Conservation (phyloP, 2,329 filamentous ascomycete genomes). For the Alternaria sp. region DNA sequence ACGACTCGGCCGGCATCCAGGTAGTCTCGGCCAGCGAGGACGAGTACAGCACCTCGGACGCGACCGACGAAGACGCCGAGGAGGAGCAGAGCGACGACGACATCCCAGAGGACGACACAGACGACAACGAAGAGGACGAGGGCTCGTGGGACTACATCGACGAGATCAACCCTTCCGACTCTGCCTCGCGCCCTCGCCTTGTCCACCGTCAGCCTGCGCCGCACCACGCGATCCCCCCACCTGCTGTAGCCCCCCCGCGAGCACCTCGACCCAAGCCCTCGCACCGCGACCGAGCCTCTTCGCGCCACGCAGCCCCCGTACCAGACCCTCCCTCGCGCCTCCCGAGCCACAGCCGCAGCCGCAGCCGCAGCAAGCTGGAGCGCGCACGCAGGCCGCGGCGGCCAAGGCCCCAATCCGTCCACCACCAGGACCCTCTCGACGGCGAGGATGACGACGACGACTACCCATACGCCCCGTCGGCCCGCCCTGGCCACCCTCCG, state of each 20-base stretch:
- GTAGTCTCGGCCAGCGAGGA: slow-evolving; percentile 42
- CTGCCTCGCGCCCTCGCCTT: slow-evolving; percentile 51
- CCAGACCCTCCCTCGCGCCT: slow-evolving; percentile 42
- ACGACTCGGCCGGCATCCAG: slow-evolving; percentile 42
- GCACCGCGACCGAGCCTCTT: slow-evolving; percentile 45
- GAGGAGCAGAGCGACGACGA: slow-evolving; percentile 27
- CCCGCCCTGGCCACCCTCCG: slow-evolving; percentile 35
- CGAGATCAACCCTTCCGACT: slow-evolving; percentile 58
- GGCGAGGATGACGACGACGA: slow-evolving; percentile 56
- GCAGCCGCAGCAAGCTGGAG: slow-evolving; percentile 42
- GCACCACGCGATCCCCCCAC: slow-evolving; percentile 34
- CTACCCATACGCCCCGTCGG: slow-evolving; percentile 47
- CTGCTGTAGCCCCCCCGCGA: slow-evolving; percentile 43
- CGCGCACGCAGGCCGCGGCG: slow-evolving; percentile 37
- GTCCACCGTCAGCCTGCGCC: slow-evolving; percentile 27
- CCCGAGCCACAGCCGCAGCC: slow-evolving; percentile 41
- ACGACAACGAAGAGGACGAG: slow-evolving; percentile 38
- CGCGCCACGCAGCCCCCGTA: slow-evolving; percentile 42
- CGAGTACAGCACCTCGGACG: slow-evolving; percentile 32
- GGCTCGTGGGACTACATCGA: slow-evolving; percentile 42
- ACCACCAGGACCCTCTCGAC: slow-evolving; percentile 52
- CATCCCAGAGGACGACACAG: slow-evolving; percentile 32
- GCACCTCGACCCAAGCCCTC: slow-evolving; percentile 48
- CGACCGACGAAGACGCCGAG: slow-evolving; percentile 37
- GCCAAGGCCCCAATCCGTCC: slow-evolving; percentile 43